Percentiles rank a stretch among this genome's conserved stretches.
These are phyloP conservation scores for Vigna reflexopilosa DNA, from an alignment of 306 rosid species.

Conservation along the genomic window DNA sequence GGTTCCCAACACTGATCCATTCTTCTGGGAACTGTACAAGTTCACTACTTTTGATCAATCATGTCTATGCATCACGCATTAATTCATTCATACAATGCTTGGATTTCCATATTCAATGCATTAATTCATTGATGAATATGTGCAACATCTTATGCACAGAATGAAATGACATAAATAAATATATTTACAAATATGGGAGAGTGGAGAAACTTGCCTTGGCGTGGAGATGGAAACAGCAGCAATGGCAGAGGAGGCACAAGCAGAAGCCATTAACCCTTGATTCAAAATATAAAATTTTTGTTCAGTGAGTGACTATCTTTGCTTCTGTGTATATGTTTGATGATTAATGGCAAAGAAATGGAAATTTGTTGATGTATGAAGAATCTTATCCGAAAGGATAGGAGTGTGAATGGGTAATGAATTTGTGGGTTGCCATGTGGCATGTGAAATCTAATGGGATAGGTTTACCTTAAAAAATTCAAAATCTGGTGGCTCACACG, in stretches of 20 bases:
- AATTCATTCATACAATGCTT: constrained; percentile 3
- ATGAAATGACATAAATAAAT: background rate
- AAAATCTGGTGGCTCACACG: constrained; percentile 21
- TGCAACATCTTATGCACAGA: no score
- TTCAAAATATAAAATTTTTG: background rate
- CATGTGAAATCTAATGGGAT: constrained; percentile 32
- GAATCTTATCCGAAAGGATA: constrained; percentile 38
- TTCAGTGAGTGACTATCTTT: background rate
- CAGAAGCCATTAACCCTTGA: constrained; percentile 41
- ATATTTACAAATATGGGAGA: background rate
- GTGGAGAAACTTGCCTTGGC: constrained; percentile 38
- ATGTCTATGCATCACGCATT: background rate
- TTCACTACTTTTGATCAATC: constrained; percentile 27
- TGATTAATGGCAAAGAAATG: constrained; percentile 17
- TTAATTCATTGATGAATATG: no score
- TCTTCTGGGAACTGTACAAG: constrained; percentile 40
- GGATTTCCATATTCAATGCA: background rate
- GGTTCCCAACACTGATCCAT: constrained; percentile 27
- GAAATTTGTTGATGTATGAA: background rate
- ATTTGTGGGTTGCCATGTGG: constrained; percentile 37
- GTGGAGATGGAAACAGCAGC: constrained; percentile 39
- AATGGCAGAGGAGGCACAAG: constrained; percentile 41
- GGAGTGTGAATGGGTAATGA: constrained; percentile 9
- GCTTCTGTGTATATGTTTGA: constrained; percentile 14
- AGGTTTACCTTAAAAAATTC: constrained; percentile 22